Evolutionary conservation across 805 yeast genomes (phyloP).

Genomic region (Yamadazyma ubonensis): DNA sequence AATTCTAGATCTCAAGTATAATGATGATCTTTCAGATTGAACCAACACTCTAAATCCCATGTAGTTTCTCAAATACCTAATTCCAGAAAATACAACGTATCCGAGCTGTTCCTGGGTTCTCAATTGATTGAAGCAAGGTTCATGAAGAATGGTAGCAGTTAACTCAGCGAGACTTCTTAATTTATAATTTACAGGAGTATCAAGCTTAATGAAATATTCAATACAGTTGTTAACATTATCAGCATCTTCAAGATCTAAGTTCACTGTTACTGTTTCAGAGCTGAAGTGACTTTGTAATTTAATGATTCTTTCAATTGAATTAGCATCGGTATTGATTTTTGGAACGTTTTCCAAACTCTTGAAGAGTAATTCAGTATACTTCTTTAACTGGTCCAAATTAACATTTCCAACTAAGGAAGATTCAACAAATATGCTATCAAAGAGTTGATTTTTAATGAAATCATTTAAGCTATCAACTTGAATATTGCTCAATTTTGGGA

Average conservation of each 20-base stretch:
- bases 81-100: conserved; percentile 84
- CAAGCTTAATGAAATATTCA: conserved; percentile 73
- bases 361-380: conserved; percentile 8
- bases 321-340: conserved; percentile 37
- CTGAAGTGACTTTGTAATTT: conserved; percentile 36
- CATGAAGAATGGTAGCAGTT: conserved; percentile 69
- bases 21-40: conserved; percentile 79
- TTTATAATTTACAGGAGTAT: conserved; percentile 30
- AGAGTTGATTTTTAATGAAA: conserved; percentile 45
- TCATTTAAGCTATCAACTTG: conserved; percentile 48
- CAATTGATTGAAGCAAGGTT: conserved; percentile 85
- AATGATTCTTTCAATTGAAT: conserved; percentile 18
- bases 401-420: conserved; percentile 76
- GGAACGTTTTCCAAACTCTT: conserved; percentile 26
- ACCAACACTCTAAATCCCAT: conserved; percentile 71
- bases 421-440: conserved; percentile 65
- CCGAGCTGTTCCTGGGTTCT: conserved; percentile 96
- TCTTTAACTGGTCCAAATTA: conserved; percentile 44
- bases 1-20: conserved; percentile 74
- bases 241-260: conserved; percentile 12
- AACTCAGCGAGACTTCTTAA: conserved; percentile 57
- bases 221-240: conserved; percentile 78
- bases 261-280: conserved; percentile 20
- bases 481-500: conserved; percentile 44
- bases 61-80: conserved; percentile 65